Evolutionary conservation across 352 stramenopile species (phyloP), one percentile per base, ranked within the genome.

Genomic region (Chrysophaeum taylorii): DNA sequence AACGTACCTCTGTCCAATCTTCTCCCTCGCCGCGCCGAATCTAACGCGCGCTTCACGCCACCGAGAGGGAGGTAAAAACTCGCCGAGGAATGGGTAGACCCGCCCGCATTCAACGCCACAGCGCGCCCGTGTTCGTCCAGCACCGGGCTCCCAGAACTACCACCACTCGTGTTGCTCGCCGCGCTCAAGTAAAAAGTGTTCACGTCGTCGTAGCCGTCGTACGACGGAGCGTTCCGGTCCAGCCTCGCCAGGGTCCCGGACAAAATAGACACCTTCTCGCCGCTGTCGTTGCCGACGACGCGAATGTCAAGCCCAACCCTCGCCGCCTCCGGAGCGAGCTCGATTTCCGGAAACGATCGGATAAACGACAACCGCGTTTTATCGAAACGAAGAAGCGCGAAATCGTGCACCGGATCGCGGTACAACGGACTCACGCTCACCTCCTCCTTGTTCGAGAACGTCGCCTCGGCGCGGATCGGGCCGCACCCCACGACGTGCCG

Each of bases 401-500:
- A 96, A 81, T 96, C 89, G 75, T 96, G 89, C 0, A 96, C 87
- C 0, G 89, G 89, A 66, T 96, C 89, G 9, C 86, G 77, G 69
- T 94, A 96, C 37, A 96, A 85, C 25, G 88, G 85, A 45, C 89
- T 85, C 29, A 94, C 79, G 43, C 92, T 83, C 43, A 95, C 87
- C 67, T 96, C 88, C 73, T 96, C 89, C 75, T 95, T 95, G 75
- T 93, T 96, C 41, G 92, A 79, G 70, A 96, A 95, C 66, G 93
- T 90, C n/a, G 87, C 88, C 68, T 96, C 88, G 23, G 87, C 87
- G 23, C 90, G 81, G 0, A 92, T 84, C 0, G 89, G 89, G 0
- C 88, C 89, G 31, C 52, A 33, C 5, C 53, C 60, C 45, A 94
- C 84, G 27, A 96, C 89, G 78, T 96, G 89, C 64, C 89, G 87